Base-by-base conservation (phyloP, 805 yeast species). In the Myxozyma mucilagina region DNA sequence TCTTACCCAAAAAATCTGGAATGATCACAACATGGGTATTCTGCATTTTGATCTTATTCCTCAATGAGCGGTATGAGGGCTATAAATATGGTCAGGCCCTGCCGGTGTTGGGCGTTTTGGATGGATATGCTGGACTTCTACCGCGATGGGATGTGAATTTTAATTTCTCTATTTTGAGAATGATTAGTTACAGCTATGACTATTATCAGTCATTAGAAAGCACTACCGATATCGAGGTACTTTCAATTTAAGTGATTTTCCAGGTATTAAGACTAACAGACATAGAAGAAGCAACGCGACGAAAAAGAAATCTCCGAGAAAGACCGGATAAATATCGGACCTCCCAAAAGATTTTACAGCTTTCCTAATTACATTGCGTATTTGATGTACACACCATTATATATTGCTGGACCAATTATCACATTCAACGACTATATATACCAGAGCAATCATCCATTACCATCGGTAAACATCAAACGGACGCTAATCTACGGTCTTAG, bases 91-190 rank as follows among this genome's bases (percentile, higher is more conserved):
- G 83, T 0, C 68, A 70, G 9, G 48, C 84, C 6, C 69, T 71
- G 56, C 70, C 79, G 0, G 62, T 68, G 1, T 72, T 89, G n/a
- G 71, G 78, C 0, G 75, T 81, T 41, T 73, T 89, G 67, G 69
- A 90, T 69, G 68, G 82, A 0, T 87, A 82, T 67, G 80, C 81
- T 51, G 97, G 98, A 0, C 80, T 92, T 13, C 86, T 94, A 63
- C 79, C 84, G 16, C 81, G 98, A 68, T 94, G 99, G 99, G 97
- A 94, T 71, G 97, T 94, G 3, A 90, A 89, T 68, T 94, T 85
- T 80, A 94, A 94, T 75, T 91, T 96, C 74, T 87, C 96, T 0
- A 76, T 93, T 61, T 79, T 94, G 56, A 81, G 97, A 69, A 84
- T 91, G 81, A 75, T 94, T 49, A 89, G 97, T 61, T 94, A 81